Evolutionary conservation across 2,329 filamentous ascomycete species (phyloP), one percentile per base, ranked within the genome.

Genomic region (Aureobasidium sp.): DNA sequence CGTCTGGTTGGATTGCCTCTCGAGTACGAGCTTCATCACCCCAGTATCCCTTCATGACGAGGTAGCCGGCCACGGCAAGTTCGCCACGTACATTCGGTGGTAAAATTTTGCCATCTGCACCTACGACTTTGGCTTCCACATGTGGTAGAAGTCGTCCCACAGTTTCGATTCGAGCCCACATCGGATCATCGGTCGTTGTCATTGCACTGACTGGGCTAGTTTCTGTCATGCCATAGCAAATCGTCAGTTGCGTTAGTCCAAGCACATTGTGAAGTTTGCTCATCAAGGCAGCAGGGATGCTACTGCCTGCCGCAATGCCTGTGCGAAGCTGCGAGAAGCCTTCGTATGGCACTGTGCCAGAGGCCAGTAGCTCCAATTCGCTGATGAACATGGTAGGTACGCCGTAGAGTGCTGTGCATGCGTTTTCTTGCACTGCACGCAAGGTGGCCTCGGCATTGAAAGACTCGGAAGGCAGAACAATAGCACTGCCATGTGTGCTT

Each of bases 201-300:
- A 96, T 96, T 65, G 83, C 84, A 50, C 70, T 74, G 3, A 90
- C 88, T 44, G 88, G 88, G 53, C 81, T 83, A 1, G 92, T 97
- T 75, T 97, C 92, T 1, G 92, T 97, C 91, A 96, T 96, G 64
- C 92, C 92, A 73, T 97, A 97, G 78, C 92, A 96, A 65, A 96
- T 97, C 0, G 92, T 93, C 25, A 97, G 76, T 61, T 96, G 89
- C 0, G 81, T 83, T 21, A 97, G 77, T 53, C 94, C 94, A 9
- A 97, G 79, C 1, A 78, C 81, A 29, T 81, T 80, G 72, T 93
- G 88, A 6, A 97, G 76, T 63, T 83, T 85, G n/a, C 82, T 80
- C 90, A 95, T 96, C 32, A 97, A 79, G 59, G 89, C 83, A 25
- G 87, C 84, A 0, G 94, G 93, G 1, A 97, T 87, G n/a, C 86